A percentile compares a stretch with the other conserved stretches of the same genome.
Conservation (phyloP, 768 basidiomycete genomes). For the Russula griseocarnosa region DNA sequence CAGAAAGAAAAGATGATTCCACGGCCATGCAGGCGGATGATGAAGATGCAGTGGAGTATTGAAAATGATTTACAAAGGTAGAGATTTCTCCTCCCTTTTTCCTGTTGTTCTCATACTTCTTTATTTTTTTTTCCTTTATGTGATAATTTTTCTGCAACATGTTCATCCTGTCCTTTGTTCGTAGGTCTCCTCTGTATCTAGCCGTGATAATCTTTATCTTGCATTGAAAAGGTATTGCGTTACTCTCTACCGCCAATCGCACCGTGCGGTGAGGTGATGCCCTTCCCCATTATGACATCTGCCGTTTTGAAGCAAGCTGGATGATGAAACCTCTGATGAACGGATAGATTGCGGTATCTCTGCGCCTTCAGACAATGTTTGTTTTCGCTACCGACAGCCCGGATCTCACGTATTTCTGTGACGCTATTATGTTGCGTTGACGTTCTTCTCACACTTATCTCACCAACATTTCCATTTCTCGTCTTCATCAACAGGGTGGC, state of each 20-base stretch:
- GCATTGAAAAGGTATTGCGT: constrained; percentile 9
- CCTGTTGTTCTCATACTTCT: constrained; percentile 11
- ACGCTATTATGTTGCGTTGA: constrained; percentile 3
- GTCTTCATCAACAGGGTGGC: constrained; percentile 4
- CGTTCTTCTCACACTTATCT: constrained; percentile 16
- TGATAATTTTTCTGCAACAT: constrained; percentile 7
- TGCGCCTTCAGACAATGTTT: constrained; percentile 16
- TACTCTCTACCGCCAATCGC: constrained; percentile 1
- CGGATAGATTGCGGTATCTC: constrained; percentile 12
- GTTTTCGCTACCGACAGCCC: constrained; percentile 11
- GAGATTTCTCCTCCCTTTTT: constrained; percentile 16
- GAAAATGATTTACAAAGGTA: constrained; percentile 20
- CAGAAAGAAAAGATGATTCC: constrained; percentile 31
- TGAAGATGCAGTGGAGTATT: constrained; percentile 82
- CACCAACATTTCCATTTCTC: constrained; percentile 8
- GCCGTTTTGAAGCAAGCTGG: constrained; percentile 13
- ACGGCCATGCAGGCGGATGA: constrained; percentile 61
- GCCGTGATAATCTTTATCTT: constrained; percentile 25
- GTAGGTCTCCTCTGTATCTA: constrained; percentile 27
- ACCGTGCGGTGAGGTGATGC: neutral
- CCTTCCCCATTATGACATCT: constrained; percentile 20
- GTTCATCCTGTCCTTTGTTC: constrained; percentile 21
- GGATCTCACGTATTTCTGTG: constrained; percentile 20
- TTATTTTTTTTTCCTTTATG: constrained; percentile 22
- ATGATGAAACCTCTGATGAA: constrained; percentile 17